Evolutionary conservation across 768 basidiomycete species (phyloP).

Genomic region (Auricularia sp.): DNA sequence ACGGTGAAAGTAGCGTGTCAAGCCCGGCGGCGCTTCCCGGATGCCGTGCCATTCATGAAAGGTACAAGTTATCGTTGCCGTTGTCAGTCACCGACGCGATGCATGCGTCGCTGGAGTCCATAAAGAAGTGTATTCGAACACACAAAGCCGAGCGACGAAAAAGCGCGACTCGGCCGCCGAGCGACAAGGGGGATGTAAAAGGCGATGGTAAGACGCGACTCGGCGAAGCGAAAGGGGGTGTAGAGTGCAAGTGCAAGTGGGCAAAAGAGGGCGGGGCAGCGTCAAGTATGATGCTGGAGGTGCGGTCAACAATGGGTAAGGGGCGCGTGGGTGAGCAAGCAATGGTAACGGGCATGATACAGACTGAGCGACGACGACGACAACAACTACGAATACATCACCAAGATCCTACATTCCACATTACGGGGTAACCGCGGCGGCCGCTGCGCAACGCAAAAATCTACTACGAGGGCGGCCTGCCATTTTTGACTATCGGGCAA

Average conservation of each 20-base stretch:
- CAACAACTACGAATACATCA: neutral
- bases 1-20: too few relatives aligned
- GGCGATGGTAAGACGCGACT: neutral
- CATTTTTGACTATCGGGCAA: neutral
- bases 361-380: neutral
- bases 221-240: neutral
- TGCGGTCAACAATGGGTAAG: neutral
- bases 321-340: neutral
- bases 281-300: neutral
- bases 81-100: too few relatives aligned
- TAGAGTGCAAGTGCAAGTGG: neutral
- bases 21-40: too few relatives aligned
- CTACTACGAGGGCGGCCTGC: neutral
- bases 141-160: neutral
- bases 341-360: neutral
- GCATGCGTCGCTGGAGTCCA: too few relatives aligned
- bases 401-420: too few relatives aligned
- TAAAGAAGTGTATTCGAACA: neutral
- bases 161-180: slow-evolving; percentile 1
- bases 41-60: too few relatives aligned
- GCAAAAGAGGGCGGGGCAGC: neutral
- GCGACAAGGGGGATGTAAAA: neutral
- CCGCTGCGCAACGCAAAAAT: too few relatives aligned
- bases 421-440: too few relatives aligned
- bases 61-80: too few relatives aligned